Evolutionary conservation across 108 stramenopile species (phyloP), one percentile per base, ranked within the genome.

Genomic region (Pseudonitzschia delicatissima): DNA sequence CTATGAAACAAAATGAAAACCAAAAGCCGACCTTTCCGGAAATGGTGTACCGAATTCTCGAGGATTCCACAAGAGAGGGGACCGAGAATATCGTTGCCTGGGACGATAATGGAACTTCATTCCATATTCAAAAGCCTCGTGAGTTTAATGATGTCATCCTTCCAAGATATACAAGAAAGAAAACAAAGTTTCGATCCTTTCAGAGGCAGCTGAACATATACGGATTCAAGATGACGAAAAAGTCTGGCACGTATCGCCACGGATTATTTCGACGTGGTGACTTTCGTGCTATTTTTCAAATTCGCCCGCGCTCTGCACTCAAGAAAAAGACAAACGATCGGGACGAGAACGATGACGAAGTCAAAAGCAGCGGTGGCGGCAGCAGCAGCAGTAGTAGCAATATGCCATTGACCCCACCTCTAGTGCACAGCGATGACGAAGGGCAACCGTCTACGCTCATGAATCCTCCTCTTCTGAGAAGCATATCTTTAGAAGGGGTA

Each of bases 181-280:
- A 68, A 31, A 72, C 62, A 20, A 66, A 72, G 9, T 72, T 62
- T 51, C 40, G 57, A 39, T 68, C 67, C 34, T 77, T 77, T 35
- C 62, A 63, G 27, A 51, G 74, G 23, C 62, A 68, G 45, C 12
- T 76, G 39, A 68, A 67, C 9, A 31, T 73, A n/a, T 73, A 64
- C 27, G 72, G 72, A 25, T 73, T 66, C 36, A 25, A 25, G 25
- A 49, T 55, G 53, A 55, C 11, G n/a, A 33, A 12, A 33, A 32
- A 17, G n/a, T 28, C 53, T 27, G 20, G 47, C 21, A 27, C 31
- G 4, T 55, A 55, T 28, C 53, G 12, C 32, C 53, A 55, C n/a
- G 31, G 8, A 7, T n/a, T 33, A 7, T 55, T 55, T 29, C 12
- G 18, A 33, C 29, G 31, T 4, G 31, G 53, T 28, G 53, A 55